Conservation (phyloP, 2,329 filamentous ascomycete genomes). For the Polychaeton citri region DNA sequence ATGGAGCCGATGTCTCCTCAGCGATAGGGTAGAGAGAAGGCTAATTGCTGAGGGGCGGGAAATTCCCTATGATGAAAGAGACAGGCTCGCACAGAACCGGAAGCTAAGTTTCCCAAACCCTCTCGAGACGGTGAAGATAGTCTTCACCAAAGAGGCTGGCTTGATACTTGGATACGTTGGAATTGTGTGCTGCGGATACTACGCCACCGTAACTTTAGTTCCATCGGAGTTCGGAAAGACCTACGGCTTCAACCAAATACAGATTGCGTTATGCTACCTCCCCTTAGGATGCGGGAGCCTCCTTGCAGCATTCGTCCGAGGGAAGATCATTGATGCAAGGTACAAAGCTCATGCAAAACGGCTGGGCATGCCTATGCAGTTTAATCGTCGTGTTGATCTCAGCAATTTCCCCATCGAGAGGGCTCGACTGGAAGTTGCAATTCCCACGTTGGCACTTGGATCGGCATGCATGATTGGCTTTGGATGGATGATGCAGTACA, state of each 20-base stretch:
- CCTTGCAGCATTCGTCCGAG: conserved; percentile 26
- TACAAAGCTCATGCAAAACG: conserved; percentile 24
- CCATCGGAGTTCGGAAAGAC: conserved; percentile 22
- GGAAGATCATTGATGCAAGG: conserved; percentile 29
- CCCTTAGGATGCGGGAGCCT: conserved; percentile 28
- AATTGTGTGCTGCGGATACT: conserved; percentile 28
- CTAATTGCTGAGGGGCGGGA: conserved; percentile 4
- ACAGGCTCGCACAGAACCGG: conserved; percentile 9
- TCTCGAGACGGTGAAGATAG: conserved; percentile 12
- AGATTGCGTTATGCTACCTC: conserved; percentile 30
- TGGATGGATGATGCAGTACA: conserved; percentile 27
- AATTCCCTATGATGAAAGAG: conserved; percentile 7
- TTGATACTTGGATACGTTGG: conserved; percentile 26
- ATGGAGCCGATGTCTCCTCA: conserved; percentile 46
- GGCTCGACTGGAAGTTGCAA: conserved; percentile 27
- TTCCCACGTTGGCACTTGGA: conserved; percentile 23
- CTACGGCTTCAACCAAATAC: conserved; percentile 28
- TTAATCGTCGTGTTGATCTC: conserved; percentile 24
- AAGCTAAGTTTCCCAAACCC: conserved; percentile 17
- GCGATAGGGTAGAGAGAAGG: conserved; percentile 12
- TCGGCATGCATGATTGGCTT: conserved; percentile 25
- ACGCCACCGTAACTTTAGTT: conserved; percentile 27
- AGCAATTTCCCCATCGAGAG: conserved; percentile 30
- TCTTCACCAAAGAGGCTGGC: conserved; percentile 21
- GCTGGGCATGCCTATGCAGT: conserved; percentile 19